Evolutionary conservation across 192 early-diverging fungal genomes (phyloP), one percentile per base, ranked within the genome.

Genomic region (Podila epigama): DNA sequence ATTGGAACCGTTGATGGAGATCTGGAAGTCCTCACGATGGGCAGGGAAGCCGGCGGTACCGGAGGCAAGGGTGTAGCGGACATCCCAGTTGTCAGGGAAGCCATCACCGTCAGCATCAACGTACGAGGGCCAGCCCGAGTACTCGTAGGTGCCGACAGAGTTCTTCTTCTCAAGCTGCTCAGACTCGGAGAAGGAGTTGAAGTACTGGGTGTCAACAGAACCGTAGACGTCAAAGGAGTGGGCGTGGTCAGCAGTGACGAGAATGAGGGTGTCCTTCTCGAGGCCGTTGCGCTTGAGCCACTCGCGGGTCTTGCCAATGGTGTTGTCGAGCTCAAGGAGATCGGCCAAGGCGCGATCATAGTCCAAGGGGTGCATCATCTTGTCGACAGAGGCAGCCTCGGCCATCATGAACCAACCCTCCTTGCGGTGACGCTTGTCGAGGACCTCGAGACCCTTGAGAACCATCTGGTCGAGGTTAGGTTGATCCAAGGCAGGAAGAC

Each of bases 391-490:
- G 29, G 87, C 89, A 55, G 86, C 89, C 71, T 90, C 89, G 48
- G 82, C 79, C 87, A 90, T 87, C 53, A 90, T 60, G 83, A 88
- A 90, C 70, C 75, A 90, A 66, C 89, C 89, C 63, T 89, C 82
- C 28, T 81, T 81, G 78, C 84, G 85, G 64, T 80, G 70, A 34
- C 84, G 84, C 71, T 83, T 84, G 63, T 89, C 80, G 65, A 90
- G 75, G 55, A 84, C 79, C 27, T 90, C 81, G 42, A 90, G 81
- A 55, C 86, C 88, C 72, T 83, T 86, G 60, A 85, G 4, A 34
- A 84, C 85, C 88, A 90, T 90, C 37, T 85, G 69, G 32, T 82
- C 82, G 1, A 89, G 60, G 51, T 84, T 81, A 54, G 88, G 88
- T 72, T 90, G 88, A 58, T 88, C 67, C 33, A 80, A 68, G 40